Base-by-base conservation (phyloP, 1,139 yeast genomes). In the Debaryomyces sp. region DNA sequence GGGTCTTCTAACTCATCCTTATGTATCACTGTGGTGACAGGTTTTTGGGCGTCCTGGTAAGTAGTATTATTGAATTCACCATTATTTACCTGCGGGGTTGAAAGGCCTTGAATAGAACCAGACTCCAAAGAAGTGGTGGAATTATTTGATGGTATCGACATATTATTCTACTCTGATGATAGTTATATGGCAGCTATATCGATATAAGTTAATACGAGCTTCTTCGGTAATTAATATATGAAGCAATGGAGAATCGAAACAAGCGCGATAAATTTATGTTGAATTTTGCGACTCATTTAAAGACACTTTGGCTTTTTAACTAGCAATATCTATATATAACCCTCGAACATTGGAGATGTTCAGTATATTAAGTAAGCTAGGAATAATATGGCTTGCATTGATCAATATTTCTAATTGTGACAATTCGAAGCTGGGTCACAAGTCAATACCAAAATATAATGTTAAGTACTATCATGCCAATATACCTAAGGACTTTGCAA, bases 11-110 rank as follows among this genome's bases (percentile, higher is more conserved):
- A n/a, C 4, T 22, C 43, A 22, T 38, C 35, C 21, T 38, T 44
- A 26, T 23, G 43, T 17, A 36, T n/a, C 12, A 26, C 32, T 6
- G 24, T 27, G 27, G 40, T 18, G 12, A 35, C 26, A n/a, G 34
- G n/a, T 12, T 18, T 12, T 27, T 27, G 29, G 10, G 41, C 13
- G 12, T 35, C 45, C 9, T 29, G 34, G 21, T n/a, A 9, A 6
- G 17, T 27, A 7, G 27, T 9, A 22, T 17, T 23, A 34, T 8
- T 12, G 26, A 49, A 41, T 39, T 55, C 54, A 6, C 58, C 59
- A 24, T 51, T 49, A 15, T 53, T 53, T 17, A 57, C 47, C 40
- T 58, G 56, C 1, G 66, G 61, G 2, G 65, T 62, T 3, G 57
- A 54, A 38, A 61, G 55, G 2, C 58, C 63, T 4, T 39, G 37